Evolutionary conservation across 495 filamentous ascomycete species (phyloP).

Genomic region (Annulohypoxylon bovei): DNA sequence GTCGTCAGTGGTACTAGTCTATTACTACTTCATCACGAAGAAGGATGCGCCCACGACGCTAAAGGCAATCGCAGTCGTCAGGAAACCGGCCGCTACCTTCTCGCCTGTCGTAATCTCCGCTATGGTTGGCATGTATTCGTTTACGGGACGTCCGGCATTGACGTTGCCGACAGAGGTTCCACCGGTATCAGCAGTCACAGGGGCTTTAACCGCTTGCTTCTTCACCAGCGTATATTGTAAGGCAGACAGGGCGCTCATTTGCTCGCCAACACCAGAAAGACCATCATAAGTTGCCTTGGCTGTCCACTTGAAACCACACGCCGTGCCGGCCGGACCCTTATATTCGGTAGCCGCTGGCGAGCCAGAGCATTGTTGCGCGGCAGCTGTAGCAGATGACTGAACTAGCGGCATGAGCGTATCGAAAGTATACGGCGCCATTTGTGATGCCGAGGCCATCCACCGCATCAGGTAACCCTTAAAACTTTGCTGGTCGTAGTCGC

Average conservation of each 20-base stretch:
- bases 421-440: constrained; percentile 71
- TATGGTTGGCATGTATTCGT: constrained; percentile 37
- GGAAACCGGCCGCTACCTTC: constrained; percentile 70
- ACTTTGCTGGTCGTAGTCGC: constrained; percentile 74
- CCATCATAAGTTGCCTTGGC: constrained; percentile 50
- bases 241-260: constrained; percentile 75
- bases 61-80: constrained; percentile 67
- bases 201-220: constrained; percentile 49
- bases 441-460: constrained; percentile 73
- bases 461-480: constrained; percentile 81
- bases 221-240: constrained; percentile 71
- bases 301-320: constrained; percentile 65
- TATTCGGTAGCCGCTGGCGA: constrained; percentile 56
- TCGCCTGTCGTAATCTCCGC: constrained; percentile 64
- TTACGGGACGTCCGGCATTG: constrained; percentile 59
- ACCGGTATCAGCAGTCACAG: constrained; percentile 66
- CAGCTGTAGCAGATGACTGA: constrained; percentile 64
- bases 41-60: constrained; percentile 60
- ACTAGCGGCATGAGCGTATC: constrained; percentile 67
- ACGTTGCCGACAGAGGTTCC: constrained; percentile 74
- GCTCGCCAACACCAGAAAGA: constrained; percentile 69
- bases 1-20: constrained; percentile 3
- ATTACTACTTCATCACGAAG: constrained; percentile 54
- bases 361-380: constrained; percentile 71
- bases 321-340: constrained; percentile 59